These are phyloP conservation scores for Pseudocercospora fuligena DNA, from an alignment of 2,329 filamentous ascomycete species.

Conservation along the genomic window DNA sequence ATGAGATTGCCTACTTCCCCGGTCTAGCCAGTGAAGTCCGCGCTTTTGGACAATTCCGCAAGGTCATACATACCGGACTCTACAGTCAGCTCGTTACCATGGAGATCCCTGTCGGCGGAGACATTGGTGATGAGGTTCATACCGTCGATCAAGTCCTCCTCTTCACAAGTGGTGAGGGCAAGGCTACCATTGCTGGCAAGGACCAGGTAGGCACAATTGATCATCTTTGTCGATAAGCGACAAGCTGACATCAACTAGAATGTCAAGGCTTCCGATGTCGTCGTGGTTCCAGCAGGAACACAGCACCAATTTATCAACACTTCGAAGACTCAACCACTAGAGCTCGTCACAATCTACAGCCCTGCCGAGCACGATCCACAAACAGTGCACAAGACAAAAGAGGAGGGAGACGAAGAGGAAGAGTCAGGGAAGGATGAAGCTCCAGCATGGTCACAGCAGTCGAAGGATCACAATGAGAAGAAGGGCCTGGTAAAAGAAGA, in stretches of 20 bases:
- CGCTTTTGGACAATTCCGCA: conserved; percentile 63
- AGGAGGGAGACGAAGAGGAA: conserved; percentile 66
- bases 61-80: conserved; percentile 66
- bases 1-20: conserved; percentile 66
- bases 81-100: conserved; percentile 68
- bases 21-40: conserved; percentile 60
- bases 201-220: conserved; percentile 51
- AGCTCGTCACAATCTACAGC: conserved; percentile 67
- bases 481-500: conserved; percentile 58
- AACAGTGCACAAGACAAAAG: conserved; percentile 66
- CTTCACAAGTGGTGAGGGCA: conserved; percentile 64
- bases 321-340: conserved; percentile 60
- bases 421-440: conserved; percentile 65
- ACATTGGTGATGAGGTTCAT: conserved; percentile 71
- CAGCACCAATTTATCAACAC: conserved; percentile 70
- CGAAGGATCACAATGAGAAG: conserved; percentile 63
- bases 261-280: conserved; percentile 60
- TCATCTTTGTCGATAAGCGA: conserved; percentile 3
- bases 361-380: conserved; percentile 66
- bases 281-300: conserved; percentile 68
- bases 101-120: conserved; percentile 66
- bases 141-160: conserved; percentile 68
- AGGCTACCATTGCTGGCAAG: conserved; percentile 63
- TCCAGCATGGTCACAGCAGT: conserved; percentile 62
- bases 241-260: conserved; percentile 39